Evolutionary conservation across 257 asterid species (phyloP).

Genomic region (Prunella vulgaris): DNA sequence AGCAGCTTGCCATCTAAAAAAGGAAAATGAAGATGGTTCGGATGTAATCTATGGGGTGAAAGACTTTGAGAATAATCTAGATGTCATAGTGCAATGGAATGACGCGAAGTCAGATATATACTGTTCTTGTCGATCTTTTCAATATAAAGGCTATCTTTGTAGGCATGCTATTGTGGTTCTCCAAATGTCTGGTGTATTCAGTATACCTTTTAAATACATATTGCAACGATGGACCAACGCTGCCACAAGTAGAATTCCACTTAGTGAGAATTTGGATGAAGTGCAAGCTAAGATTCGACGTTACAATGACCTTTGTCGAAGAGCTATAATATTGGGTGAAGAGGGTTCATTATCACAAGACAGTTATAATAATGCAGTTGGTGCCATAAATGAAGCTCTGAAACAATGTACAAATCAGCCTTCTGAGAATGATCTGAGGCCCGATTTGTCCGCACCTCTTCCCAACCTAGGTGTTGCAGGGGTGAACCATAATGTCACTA

Average conservation of each 20-base stretch:
- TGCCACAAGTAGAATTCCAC: constrained; percentile 64
- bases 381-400: constrained; percentile 63
- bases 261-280: constrained; percentile 65
- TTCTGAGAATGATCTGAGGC: constrained; percentile 35
- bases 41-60: constrained; percentile 51
- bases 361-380: constrained; percentile 64
- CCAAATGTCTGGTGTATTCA: constrained; percentile 94
- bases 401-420: constrained; percentile 42
- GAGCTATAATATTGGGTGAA: constrained; percentile 91
- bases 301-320: constrained; percentile 76
- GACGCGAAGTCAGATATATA: constrained; percentile 46
- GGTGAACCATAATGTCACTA: constrained; percentile 30
- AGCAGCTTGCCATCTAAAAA: constrained; percentile 89
- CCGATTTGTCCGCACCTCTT: constrained; percentile 33
- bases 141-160: constrained; percentile 82
- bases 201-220: constrained; percentile 64
- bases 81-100: constrained; percentile 69
- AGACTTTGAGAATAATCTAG: constrained; percentile 62
- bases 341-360: constrained; percentile 86
- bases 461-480: constrained; percentile 41
- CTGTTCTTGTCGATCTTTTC: constrained; percentile 71
- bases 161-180: constrained; percentile 90
- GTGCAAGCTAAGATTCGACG: constrained; percentile 80
- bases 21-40: constrained; percentile 56
- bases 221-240: constrained; percentile 93